Percentiles rank a stretch among this genome's conserved stretches.
phyloP scores from a whole-genome alignment of 768 basidiomycete genomes.

The Chiua virens region DNA sequence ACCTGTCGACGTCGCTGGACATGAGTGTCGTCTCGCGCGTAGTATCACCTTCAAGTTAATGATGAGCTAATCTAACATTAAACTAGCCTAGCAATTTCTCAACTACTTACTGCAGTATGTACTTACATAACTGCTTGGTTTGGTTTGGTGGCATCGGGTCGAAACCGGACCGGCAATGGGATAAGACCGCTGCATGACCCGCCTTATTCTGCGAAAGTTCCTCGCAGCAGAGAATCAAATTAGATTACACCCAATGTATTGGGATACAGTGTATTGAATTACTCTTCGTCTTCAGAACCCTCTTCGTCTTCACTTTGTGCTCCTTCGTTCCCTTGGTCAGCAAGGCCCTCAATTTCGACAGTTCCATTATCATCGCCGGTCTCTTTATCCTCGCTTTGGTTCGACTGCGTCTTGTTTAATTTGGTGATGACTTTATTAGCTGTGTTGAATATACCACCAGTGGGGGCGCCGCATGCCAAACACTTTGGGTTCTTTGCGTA shows the following conservation, averaged over 20 bases:
- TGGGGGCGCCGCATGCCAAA: constrained; percentile 88
- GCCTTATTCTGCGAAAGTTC: constrained; percentile 15
- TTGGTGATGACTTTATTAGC: constrained; percentile 92
- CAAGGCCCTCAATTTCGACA: constrained; percentile 64
- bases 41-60: too few species aligned
- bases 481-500: constrained; percentile 95
- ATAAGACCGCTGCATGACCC: constrained; percentile 12
- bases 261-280: constrained; percentile 24
- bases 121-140: constrained; percentile 4
- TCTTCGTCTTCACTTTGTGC: constrained; percentile 28
- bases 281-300: constrained; percentile 32
- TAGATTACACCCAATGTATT: constrained; percentile 26
- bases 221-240: constrained; percentile 18
- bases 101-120: too few species aligned
- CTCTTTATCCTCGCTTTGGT: constrained; percentile 47
- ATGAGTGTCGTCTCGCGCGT: constrained; percentile 32
- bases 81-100: too few species aligned
- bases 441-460: constrained; percentile 95
- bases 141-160: constrained; percentile 2
- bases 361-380: constrained; percentile 38
- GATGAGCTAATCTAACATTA: constrained; percentile 3
- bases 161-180: constrained; percentile 7
- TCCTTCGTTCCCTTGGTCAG: constrained; percentile 26
- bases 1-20: constrained; percentile 65
- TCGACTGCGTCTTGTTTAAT: constrained; percentile 70